These are phyloP conservation scores for Nemania sp. DNA, from an alignment of 2,329 filamentous ascomycete genomes.

Conservation along the genomic window DNA sequence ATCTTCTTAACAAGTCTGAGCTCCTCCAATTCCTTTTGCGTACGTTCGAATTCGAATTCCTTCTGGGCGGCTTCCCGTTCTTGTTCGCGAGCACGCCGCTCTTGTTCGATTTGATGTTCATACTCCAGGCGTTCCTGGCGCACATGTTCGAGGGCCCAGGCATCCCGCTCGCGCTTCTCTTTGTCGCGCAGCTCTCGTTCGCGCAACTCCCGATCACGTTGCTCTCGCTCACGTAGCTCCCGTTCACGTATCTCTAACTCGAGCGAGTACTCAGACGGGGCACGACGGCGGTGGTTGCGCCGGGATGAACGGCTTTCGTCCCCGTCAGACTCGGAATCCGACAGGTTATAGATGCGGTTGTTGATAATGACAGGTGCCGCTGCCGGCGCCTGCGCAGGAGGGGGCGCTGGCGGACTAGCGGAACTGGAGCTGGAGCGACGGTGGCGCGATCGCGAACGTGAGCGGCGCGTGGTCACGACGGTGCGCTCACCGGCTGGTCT, in stretches of 20 bases:
- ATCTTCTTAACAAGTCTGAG: slow-evolving; percentile 57
- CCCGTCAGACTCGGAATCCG: slow-evolving; percentile 55
- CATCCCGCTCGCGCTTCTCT: slow-evolving; percentile 48
- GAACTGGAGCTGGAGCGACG: slow-evolving; percentile 58
- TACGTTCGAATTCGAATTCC: slow-evolving; percentile 53
- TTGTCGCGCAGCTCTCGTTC: slow-evolving; percentile 36
- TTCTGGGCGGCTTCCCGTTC: slow-evolving; percentile 55
- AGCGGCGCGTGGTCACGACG: slow-evolving; percentile 59
- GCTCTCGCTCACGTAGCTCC: neutral
- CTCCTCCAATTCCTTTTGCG: slow-evolving; percentile 56
- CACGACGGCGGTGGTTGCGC: slow-evolving; percentile 40
- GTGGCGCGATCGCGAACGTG: slow-evolving; percentile 61
- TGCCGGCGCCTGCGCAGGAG: slow-evolving; percentile 46
- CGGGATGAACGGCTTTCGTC: slow-evolving; percentile 54
- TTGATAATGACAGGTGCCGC: slow-evolving; percentile 67
- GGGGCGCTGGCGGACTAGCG: slow-evolving; percentile 39
- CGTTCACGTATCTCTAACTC: slow-evolving; percentile 14
- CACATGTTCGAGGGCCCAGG: slow-evolving; percentile 49
- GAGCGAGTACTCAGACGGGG: slow-evolving; percentile 9
- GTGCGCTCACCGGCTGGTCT: slow-evolving; percentile 62
- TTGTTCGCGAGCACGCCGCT: slow-evolving; percentile 53
- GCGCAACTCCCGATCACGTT: neutral
- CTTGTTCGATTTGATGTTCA: slow-evolving; percentile 47
- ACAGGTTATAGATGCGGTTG: slow-evolving; percentile 64
- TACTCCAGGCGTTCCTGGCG: slow-evolving; percentile 51